phyloP scores from a whole-genome alignment of 306 rosid genomes.

The Chamaecrista fasciculata region DNA sequence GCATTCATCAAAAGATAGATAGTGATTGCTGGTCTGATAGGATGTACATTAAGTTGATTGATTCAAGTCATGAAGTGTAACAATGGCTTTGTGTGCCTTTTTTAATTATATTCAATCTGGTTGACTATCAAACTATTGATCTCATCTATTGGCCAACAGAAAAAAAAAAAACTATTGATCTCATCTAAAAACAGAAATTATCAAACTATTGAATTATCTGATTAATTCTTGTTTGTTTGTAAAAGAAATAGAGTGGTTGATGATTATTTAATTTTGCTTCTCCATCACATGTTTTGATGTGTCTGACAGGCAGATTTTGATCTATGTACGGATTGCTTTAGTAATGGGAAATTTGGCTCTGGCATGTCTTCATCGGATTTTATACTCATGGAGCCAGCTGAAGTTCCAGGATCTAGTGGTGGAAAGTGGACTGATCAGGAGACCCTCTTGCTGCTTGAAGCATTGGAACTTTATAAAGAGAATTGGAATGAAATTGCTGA shows the following conservation, averaged over 20 bases:
- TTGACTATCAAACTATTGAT: not conserved
- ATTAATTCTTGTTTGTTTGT: conserved; percentile 8
- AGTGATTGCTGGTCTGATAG: not conserved
- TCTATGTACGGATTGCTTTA: conserved; percentile 73
- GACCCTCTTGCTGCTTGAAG: conserved; percentile 85
- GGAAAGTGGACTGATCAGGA: conserved; percentile 92
- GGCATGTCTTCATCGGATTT: conserved; percentile 73
- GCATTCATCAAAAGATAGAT: conserved; percentile 8
- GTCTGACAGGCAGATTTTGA: conserved; percentile 79
- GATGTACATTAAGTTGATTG: not conserved
- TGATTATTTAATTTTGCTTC: conserved; percentile 23
- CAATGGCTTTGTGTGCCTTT: not conserved
- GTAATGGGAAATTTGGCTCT: conserved; percentile 66
- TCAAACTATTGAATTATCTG: not conserved
- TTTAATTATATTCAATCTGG: not conserved
- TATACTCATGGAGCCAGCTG: conserved; percentile 81
- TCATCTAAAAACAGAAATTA: too few species aligned
- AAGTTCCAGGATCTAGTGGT: conserved; percentile 62
- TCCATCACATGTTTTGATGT: conserved; percentile 11
- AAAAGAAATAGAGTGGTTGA: not conserved
- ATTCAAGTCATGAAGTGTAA: not conserved
- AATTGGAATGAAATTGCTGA: conserved; percentile 88
- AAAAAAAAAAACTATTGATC: too few species aligned
- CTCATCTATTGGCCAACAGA: too few species aligned
- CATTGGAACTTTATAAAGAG: conserved; percentile 75